A percentile compares a stretch with the other conserved stretches of the same genome.
These are phyloP conservation scores for Colletotrichum navitas DNA, from an alignment of 2,329 filamentous ascomycete genomes.

Conservation along the genomic window DNA sequence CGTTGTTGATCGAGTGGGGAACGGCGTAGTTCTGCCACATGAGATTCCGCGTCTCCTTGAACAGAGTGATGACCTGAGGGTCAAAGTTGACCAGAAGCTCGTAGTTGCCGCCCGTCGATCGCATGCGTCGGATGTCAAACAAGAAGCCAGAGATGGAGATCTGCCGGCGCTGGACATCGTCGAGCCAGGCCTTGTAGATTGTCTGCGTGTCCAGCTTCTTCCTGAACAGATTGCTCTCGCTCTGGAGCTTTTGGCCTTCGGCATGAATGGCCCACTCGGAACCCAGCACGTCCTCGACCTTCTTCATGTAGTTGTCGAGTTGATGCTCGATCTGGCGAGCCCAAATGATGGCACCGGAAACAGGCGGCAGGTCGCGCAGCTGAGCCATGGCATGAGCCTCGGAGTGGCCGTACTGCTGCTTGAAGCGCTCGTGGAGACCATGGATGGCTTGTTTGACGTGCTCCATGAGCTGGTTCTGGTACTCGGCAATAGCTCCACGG, in stretches of 20 bases:
- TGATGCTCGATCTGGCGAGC: conserved; percentile 97
- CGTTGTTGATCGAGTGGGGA: conserved; percentile 92
- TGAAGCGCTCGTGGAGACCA: conserved; percentile 94
- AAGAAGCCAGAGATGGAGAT: conserved; percentile 92
- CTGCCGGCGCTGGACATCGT: conserved; percentile 88
- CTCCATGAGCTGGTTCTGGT: conserved; percentile 97
- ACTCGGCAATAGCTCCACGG: conserved; percentile 95
- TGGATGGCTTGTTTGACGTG: conserved; percentile 98
- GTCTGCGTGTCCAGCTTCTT: conserved; percentile 95
- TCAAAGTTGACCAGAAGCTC: conserved; percentile 97
- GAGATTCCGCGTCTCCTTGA: conserved; percentile 98
- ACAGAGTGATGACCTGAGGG: conserved; percentile 94
- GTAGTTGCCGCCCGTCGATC: conserved; percentile 88
- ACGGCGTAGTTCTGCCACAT: conserved; percentile 96
- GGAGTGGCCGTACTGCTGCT: conserved; percentile 98
- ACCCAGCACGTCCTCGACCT: conserved; percentile 97
- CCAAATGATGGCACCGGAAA: conserved; percentile 98
- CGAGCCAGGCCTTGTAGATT: conserved; percentile 95
- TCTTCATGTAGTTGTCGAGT: conserved; percentile 96
- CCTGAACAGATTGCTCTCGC: conserved; percentile 92
- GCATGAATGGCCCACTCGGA: conserved; percentile 94
- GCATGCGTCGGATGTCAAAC: conserved; percentile 89
- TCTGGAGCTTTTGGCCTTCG: conserved; percentile 93
- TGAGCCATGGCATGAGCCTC: conserved; percentile 99
- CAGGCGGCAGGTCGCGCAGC: conserved; percentile 92